These are phyloP conservation scores for Gentiana macrophylla DNA, from an alignment of 257 asterid genomes.

Conservation along the genomic window DNA sequence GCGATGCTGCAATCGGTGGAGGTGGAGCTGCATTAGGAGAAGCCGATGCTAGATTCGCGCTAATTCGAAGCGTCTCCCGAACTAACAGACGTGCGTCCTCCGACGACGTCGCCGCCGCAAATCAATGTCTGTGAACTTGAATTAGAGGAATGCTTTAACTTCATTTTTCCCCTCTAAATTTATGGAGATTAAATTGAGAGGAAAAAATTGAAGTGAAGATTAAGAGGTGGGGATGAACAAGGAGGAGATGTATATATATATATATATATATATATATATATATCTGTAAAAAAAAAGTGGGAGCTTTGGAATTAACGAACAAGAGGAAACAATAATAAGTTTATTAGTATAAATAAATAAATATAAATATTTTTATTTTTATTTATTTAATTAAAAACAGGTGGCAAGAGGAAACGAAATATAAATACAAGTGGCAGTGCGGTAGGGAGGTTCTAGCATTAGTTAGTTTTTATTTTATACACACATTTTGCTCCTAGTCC, in stretches of 20 bases:
- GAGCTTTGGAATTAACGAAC: constrained; percentile 19
- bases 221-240: background rate
- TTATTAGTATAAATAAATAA: too few species aligned
- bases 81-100: constrained; percentile 68
- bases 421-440: too few species aligned
- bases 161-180: constrained; percentile 23
- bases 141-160: constrained; percentile 51
- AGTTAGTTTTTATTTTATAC: too few species aligned
- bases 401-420: too few species aligned
- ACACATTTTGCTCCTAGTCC: too few species aligned
- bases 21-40: constrained; percentile 24
- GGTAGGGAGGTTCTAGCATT: too few species aligned
- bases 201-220: background rate
- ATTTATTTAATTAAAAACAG: too few species aligned
- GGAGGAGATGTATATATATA: background rate
- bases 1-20: constrained; percentile 16
- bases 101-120: constrained; percentile 21
- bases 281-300: background rate
- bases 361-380: too few species aligned
- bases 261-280: too few species aligned
- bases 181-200: too few species aligned
- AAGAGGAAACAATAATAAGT: background rate
- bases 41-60: constrained; percentile 93
- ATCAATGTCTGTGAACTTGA: constrained; percentile 62
- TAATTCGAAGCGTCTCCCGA: constrained; percentile 90